A percentile compares a stretch with the other conserved stretches of the same genome.
Evolutionary conservation across 2,329 filamentous ascomycete species (phyloP).

Genomic region (Arthrobotrys sinensis): DNA sequence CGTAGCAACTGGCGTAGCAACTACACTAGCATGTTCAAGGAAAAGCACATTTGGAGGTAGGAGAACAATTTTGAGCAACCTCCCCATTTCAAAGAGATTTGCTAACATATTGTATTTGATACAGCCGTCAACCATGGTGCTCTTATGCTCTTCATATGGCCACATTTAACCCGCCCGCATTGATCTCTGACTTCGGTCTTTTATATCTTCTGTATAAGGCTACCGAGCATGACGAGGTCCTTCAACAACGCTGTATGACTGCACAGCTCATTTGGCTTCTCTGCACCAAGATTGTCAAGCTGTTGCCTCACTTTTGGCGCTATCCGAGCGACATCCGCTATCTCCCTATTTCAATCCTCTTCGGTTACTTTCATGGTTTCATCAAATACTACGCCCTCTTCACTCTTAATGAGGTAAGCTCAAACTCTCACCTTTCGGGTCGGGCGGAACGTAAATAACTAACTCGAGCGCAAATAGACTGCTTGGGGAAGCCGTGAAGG

Average conservation of each 20-base stretch:
- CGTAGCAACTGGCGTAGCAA: slow-evolving; percentile 99
- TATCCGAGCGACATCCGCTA: slow-evolving; percentile 86
- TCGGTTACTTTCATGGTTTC: slow-evolving; percentile 91
- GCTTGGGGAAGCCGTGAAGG: slow-evolving; percentile 96
- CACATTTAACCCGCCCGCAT: slow-evolving; percentile 89
- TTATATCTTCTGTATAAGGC: slow-evolving; percentile 79
- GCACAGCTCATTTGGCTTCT: slow-evolving; percentile 82
- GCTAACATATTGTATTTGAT: slow-evolving; percentile 55
- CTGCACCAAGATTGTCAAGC: slow-evolving; percentile 91
- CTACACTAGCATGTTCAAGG: slow-evolving; percentile 87
- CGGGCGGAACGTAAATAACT: slow-evolving; percentile 14
- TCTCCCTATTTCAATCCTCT: slow-evolving; percentile 86
- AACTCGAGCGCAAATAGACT: slow-evolving; percentile 74
- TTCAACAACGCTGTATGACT: slow-evolving; percentile 74
- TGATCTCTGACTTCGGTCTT: slow-evolving; percentile 82
- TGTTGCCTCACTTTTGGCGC: slow-evolving; percentile 86
- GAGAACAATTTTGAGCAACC: slow-evolving; percentile 66
- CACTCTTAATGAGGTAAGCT: slow-evolving; percentile 85
- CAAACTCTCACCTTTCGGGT: slow-evolving; percentile 51
- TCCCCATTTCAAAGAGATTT: neutral
- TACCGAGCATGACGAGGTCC: slow-evolving; percentile 74
- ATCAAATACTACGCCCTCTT: slow-evolving; percentile 91
- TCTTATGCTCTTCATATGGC: slow-evolving; percentile 93
- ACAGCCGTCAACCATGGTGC: slow-evolving; percentile 90
- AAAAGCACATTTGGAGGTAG: slow-evolving; percentile 89